phyloP scores from a whole-genome alignment of 2,329 filamentous ascomycete species.

The Xylogone sp. region DNA sequence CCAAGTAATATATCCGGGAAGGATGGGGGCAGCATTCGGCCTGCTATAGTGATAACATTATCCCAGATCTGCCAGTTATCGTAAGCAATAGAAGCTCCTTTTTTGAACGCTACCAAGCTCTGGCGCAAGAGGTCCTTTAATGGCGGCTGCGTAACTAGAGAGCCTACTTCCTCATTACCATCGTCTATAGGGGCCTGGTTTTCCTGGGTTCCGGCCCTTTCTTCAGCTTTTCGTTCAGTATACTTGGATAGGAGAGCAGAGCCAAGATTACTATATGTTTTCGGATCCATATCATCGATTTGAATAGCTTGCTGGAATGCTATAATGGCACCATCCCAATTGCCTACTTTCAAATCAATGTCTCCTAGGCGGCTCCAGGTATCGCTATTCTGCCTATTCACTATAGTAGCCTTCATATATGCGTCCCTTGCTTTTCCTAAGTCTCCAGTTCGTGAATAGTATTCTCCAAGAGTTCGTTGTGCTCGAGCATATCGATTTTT shows the following conservation, averaged over 20 bases:
- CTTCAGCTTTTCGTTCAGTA: slow-evolving; percentile 40
- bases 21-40: slow-evolving; percentile 71
- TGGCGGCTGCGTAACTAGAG: slow-evolving; percentile 7
- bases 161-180: slow-evolving; percentile 18
- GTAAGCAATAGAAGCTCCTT: slow-evolving; percentile 77
- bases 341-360: slow-evolving; percentile 72
- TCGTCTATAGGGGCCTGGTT: slow-evolving; percentile 27
- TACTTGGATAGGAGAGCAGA: slow-evolving; percentile 73
- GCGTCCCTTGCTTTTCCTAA: slow-evolving; percentile 69
- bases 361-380: slow-evolving; percentile 92
- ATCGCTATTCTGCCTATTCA: slow-evolving; percentile 77
- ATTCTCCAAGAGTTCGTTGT: slow-evolving; percentile 79
- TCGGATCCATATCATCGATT: slow-evolving; percentile 81
- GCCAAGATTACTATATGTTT: slow-evolving; percentile 93
- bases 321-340: slow-evolving; percentile 75
- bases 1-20: slow-evolving; percentile 74
- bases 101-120: slow-evolving; percentile 80
- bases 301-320: slow-evolving; percentile 81
- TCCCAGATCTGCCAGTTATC: slow-evolving; percentile 95
- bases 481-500: slow-evolving; percentile 77
- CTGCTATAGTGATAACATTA: slow-evolving; percentile 85
- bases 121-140: slow-evolving; percentile 57
- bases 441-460: slow-evolving; percentile 65
- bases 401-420: slow-evolving; percentile 71
- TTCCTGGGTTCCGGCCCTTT: slow-evolving; percentile 22